Base-by-base conservation (phyloP, 179 eudicot genomes). In the Silene noctiflora region DNA sequence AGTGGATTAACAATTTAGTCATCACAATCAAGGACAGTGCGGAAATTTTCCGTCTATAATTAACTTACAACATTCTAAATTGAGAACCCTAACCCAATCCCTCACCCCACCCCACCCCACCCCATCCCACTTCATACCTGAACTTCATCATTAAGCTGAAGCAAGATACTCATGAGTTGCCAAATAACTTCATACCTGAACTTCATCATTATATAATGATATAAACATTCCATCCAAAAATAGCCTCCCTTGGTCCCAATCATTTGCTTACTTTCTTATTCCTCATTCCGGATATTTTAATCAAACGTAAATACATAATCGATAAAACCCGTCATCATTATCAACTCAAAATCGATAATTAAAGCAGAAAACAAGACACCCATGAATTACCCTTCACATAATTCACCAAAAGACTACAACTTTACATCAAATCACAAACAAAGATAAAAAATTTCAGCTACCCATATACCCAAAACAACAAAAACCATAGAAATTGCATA, bases 401-500 rank as follows among this genome's bases (percentile, higher is more conserved):
- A 27, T 53, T 71, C 44, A 35, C 63, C 20, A 6, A 71, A 71
- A 71, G 74, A 12, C 29, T 0, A 51, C 59, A 27, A 14, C 46
- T 71, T 71, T n/a, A 71, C 63, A 53, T 13, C 7, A 46, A 46
- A 6, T 56, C 51, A 71, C 20, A 72, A 31, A 4, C 19, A 72
- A 72, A 17, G 5, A 55, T 12, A 5, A 11, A 69, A 24, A 51
- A 46, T 1, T 2, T 8, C 56, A 35, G 21, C 24, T 33, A 67
- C 71, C 71, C 71, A 33, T 16, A 1, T 16, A 39, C 5, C 10
- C 6, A 68, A 39, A 7, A 70, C 13, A 66, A 4, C 3, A 16
- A 12, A 3, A 1, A 31, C 14, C n/a, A 25, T 14, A 11, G 3
- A 35, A 33, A 44, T 42, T 42, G 12, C 48, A 42, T 42, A 8